Evolutionary conservation across 129 eudicot species (phyloP).

Genomic region (Flaveria bidentis): DNA sequence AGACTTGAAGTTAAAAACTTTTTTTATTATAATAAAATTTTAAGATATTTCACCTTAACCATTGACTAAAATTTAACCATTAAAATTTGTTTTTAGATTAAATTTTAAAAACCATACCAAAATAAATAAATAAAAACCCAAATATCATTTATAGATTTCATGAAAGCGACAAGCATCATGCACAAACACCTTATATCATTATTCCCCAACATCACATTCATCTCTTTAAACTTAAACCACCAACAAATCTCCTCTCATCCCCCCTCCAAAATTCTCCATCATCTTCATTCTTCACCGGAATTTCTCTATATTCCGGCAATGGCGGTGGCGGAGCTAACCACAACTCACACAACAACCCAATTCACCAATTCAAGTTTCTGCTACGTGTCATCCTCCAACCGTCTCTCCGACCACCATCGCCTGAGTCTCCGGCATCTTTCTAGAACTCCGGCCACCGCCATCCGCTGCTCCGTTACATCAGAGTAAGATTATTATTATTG

Average conservation of each 20-base stretch:
- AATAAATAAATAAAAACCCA: too few relatives aligned
- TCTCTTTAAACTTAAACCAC: too few relatives aligned
- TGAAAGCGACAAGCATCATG: slow-evolving; percentile 39
- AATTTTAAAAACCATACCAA: too few relatives aligned
- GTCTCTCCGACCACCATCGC: slow-evolving; percentile 43
- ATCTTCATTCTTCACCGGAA: neutral
- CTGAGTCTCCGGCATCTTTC: neutral
- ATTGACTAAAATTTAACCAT: too few relatives aligned
- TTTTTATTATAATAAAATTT: too few relatives aligned
- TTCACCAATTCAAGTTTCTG: too few relatives aligned
- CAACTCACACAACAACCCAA: slow-evolving; percentile 23
- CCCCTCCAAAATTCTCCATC: neutral
- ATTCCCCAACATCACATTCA: too few relatives aligned
- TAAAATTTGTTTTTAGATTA: too few relatives aligned
- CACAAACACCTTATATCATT: slow-evolving; percentile 24
- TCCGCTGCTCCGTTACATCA: slow-evolving; percentile 65
- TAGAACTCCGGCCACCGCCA: slow-evolving; percentile 23
- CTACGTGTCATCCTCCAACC: slow-evolving; percentile 46
- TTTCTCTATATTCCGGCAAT: slow-evolving; percentile 25
- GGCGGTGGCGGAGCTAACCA: slow-evolving; percentile 68
- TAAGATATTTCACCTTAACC: too few relatives aligned
- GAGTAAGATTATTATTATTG: slow-evolving; percentile 34
- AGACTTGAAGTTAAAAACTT: too few relatives aligned
- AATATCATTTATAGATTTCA: slow-evolving; percentile 21
- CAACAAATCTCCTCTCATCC: neutral